A percentile compares a stretch with the other conserved stretches of the same genome.
These are phyloP conservation scores for Arabidopsis lyrata DNA, from an alignment of 441 rosid species.

Conservation along the genomic window DNA sequence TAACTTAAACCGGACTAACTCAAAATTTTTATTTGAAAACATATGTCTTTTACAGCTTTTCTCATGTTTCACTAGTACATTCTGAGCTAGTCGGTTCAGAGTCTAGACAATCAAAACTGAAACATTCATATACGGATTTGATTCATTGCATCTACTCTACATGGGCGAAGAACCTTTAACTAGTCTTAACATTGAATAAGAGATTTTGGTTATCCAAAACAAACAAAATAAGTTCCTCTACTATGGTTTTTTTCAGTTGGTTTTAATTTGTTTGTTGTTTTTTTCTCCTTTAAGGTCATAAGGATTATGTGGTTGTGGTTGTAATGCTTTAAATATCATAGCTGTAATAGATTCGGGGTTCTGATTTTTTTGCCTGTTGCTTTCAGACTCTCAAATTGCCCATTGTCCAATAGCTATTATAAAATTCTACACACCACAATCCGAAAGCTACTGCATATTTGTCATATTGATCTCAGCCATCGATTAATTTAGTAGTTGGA, in stretches of 20 bases:
- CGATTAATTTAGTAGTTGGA: constrained; percentile 35
- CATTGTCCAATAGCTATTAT: constrained; percentile 35
- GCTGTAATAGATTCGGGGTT: constrained; percentile 40
- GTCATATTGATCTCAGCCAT: constrained; percentile 31
- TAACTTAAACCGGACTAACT: no score
- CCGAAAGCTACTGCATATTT: constrained; percentile 35
- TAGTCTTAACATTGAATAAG: constrained; percentile 8
- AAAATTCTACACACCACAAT: constrained; percentile 44
- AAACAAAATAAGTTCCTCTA: not conserved
- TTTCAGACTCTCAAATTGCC: constrained; percentile 41
- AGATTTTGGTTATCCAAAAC: not conserved
- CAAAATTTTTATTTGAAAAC: no score
- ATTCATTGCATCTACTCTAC: constrained; percentile 34
- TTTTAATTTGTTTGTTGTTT: not conserved
- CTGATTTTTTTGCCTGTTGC: constrained; percentile 31
- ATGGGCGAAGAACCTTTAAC: not conserved
- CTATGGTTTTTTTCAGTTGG: constrained; percentile 6
- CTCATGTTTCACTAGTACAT: not conserved
- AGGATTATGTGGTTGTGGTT: constrained; percentile 33
- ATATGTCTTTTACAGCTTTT: not conserved
- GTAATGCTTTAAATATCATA: constrained; percentile 31
- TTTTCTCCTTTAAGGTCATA: not conserved
- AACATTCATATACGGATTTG: constrained; percentile 6
- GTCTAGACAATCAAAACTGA: not conserved
- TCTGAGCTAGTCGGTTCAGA: not conserved